Percentiles rank a stretch among this genome's conserved stretches.
These are phyloP conservation scores for Ustilago loliicola DNA, from an alignment of 1,284 basidiomycete species.

Conservation along the genomic window DNA sequence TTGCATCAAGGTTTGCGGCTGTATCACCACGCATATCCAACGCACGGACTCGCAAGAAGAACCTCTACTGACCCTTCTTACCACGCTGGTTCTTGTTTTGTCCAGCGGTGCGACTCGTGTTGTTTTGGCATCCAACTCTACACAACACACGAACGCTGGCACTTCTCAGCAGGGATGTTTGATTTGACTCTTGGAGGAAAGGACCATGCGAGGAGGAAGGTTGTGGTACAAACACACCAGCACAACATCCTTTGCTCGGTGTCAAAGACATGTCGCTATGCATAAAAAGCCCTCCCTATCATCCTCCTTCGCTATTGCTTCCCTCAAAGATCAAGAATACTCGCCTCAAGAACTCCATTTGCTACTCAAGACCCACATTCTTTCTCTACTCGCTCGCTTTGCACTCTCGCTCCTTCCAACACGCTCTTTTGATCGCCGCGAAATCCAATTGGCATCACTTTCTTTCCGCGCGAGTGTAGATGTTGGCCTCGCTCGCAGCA, in stretches of 20 bases:
- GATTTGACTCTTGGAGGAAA: neutral
- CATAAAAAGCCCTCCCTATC: conserved; percentile 8
- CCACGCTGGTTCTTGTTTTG: neutral
- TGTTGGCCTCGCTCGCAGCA: neutral
- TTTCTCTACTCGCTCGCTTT: neutral
- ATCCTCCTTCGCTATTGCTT: neutral
- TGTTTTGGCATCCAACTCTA: conserved; percentile 1
- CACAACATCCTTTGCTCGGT: neutral
- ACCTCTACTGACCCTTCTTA: neutral
- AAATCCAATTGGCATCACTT: too few relatives aligned
- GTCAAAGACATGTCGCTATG: conserved; percentile 16
- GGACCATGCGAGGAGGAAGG: neutral
- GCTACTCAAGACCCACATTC: neutral
- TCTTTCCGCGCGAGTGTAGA: neutral
- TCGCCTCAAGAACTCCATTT: too few relatives aligned
- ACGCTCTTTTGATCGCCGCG: neutral
- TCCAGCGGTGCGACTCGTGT: neutral
- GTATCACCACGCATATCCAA: neutral
- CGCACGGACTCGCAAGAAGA: neutral
- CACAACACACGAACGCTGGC: neutral
- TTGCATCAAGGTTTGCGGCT: neutral
- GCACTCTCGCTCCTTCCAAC: neutral
- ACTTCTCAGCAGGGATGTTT: neutral
- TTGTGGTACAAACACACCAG: neutral
- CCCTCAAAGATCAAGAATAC: neutral